Percentiles rank a stretch among this genome's conserved stretches.
These are phyloP conservation scores for Carpinus viminea DNA, from an alignment of 306 rosid genomes.

Conservation along the genomic window DNA sequence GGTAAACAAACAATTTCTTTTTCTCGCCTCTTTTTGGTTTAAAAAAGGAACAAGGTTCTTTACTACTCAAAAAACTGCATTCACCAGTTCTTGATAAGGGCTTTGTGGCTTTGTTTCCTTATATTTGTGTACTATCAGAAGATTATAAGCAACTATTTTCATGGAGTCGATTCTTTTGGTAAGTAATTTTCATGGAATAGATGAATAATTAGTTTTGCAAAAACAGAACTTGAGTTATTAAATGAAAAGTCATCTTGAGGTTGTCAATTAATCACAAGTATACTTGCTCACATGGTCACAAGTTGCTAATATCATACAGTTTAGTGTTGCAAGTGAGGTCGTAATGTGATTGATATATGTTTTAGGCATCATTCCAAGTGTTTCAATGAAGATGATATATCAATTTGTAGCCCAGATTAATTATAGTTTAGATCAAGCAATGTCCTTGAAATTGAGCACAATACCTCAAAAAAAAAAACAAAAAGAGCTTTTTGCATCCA, in stretches of 20 bases:
- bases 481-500: neutral
- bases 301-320: neutral
- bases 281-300: neutral
- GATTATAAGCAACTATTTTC: neutral
- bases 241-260: neutral
- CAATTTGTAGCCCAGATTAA: neutral
- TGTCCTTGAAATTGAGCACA: no score
- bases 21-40: neutral
- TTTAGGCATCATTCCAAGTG: neutral
- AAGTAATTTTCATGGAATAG: neutral
- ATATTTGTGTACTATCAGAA: neutral
- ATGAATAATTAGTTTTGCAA: neutral
- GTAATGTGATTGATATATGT: neutral
- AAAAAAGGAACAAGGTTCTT: neutral
- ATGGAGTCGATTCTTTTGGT: neutral
- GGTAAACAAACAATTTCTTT: conserved; percentile 38
- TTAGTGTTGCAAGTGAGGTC: neutral
- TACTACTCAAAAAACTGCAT: neutral
- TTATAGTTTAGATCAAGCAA: neutral
- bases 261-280: neutral
- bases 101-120: neutral
- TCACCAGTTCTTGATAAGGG: neutral
- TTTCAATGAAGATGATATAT: neutral
- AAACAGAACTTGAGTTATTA: neutral
- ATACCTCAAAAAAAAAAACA: neutral